These are phyloP conservation scores for Microsporum audouinii DNA, from an alignment of 2,329 filamentous ascomycete species.

Conservation along the genomic window DNA sequence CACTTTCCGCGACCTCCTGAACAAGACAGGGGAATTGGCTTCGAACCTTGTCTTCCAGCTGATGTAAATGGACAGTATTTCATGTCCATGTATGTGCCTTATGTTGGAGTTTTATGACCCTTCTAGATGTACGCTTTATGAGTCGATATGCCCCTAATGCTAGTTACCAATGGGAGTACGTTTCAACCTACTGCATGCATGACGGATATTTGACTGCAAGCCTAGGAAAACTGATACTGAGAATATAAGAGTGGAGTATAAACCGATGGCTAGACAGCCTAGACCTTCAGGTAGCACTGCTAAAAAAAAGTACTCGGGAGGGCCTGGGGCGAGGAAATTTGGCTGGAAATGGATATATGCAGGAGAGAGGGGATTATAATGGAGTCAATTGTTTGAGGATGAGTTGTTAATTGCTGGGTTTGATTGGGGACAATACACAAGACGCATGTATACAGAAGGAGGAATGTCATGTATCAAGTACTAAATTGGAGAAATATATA, in stretches of 20 bases:
- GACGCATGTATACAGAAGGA: neutral
- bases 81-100: neutral
- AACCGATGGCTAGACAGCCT: no score
- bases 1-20: conserved; percentile 28
- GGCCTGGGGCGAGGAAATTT: neutral
- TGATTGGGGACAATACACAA: neutral
- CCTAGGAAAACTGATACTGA: neutral
- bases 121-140: neutral
- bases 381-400: neutral
- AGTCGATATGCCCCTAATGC: neutral
- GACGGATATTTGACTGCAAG: neutral
- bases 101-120: neutral
- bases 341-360: neutral
- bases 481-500: neutral
- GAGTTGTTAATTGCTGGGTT: neutral
- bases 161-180: neutral
- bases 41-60: conserved; percentile 34
- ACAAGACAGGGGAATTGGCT: conserved; percentile 30
- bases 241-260: neutral
- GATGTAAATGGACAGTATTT: conserved; percentile 21
- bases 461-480: neutral
- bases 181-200: neutral
- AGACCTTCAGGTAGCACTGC: neutral
- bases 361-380: neutral
- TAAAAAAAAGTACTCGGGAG: neutral